These are phyloP conservation scores for Batrachochytrium dendrobatidis DNA, from an alignment of 371 early-diverging fungal species.

Conservation along the genomic window DNA sequence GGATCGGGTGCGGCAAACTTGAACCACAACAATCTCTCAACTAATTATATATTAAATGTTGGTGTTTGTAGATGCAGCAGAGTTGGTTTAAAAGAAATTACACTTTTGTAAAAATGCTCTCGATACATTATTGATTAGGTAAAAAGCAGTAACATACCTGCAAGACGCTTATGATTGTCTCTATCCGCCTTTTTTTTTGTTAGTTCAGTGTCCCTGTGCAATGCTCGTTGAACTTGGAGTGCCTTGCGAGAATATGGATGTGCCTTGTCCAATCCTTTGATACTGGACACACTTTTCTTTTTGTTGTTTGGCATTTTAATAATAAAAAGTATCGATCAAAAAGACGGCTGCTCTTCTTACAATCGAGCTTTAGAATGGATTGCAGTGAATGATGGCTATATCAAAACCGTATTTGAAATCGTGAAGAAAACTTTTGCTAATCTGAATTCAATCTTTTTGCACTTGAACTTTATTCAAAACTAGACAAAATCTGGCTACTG, in stretches of 20 bases:
- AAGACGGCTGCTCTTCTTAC: too few species aligned
- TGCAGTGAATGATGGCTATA: too few species aligned
- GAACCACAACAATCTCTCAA: conserved; percentile 50
- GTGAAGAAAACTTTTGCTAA: too few species aligned
- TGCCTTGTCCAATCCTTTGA: conserved; percentile 50
- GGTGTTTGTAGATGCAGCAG: background rate
- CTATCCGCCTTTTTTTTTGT: conserved; percentile 29
- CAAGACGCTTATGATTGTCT: conserved; percentile 15
- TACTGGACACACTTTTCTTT: conserved; percentile 40
- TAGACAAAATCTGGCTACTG: too few species aligned
- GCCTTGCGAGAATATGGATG: conserved; percentile 63
- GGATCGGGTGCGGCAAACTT: conserved; percentile 37
- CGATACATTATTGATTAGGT: background rate
- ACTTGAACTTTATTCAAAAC: too few species aligned
- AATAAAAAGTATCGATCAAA: background rate
- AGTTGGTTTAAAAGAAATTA: background rate
- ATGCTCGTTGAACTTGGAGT: conserved; percentile 45
- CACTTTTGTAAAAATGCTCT: background rate
- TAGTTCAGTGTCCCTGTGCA: conserved; percentile 36
- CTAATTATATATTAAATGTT: conserved; percentile 11
- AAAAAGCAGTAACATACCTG: too few species aligned
- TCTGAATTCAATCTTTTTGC: too few species aligned
- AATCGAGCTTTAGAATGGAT: too few species aligned
- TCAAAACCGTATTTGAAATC: too few species aligned
- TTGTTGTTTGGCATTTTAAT: conserved; percentile 50